A percentile compares a stretch with the other conserved stretches of the same genome.
Conservation (phyloP, 1,284 basidiomycete species). For the Trichosporon ovoides region DNA sequence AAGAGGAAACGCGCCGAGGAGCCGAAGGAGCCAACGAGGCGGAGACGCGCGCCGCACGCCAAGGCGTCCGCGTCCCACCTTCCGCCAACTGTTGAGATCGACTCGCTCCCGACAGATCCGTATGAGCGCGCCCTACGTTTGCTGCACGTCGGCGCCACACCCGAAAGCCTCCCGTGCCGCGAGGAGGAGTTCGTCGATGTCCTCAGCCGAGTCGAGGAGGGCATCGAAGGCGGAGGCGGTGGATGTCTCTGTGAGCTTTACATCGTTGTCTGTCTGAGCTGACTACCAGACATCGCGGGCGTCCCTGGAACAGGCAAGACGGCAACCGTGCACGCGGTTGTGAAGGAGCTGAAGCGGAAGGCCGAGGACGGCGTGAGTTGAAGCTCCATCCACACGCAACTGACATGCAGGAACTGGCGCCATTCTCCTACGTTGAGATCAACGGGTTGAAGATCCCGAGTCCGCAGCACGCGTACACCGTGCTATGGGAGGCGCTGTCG, state of each 20-base stretch:
- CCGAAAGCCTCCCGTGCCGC: conserved; percentile 82
- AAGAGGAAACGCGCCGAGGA: conserved; percentile 12
- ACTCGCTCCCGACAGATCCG: conserved; percentile 62
- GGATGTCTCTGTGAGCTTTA: conserved; percentile 81
- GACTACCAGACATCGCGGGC: conserved; percentile 76
- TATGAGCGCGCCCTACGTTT: conserved; percentile 80
- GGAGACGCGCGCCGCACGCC: conserved; percentile 30
- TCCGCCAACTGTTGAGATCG: conserved; percentile 28
- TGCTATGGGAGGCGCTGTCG: conserved; percentile 83
- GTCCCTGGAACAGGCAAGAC: conserved; percentile 99
- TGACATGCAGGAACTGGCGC: conserved; percentile 67
- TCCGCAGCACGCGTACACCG: conserved; percentile 75
- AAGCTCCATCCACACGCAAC: neutral
- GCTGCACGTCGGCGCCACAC: conserved; percentile 87
- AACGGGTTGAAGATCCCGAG: conserved; percentile 92
- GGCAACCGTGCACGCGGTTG: conserved; percentile 88
- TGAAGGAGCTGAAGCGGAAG: conserved; percentile 80
- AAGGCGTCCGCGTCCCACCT: conserved; percentile 33
- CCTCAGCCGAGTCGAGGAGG: conserved; percentile 70
- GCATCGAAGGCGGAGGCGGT: conserved; percentile 86
- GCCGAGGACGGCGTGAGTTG: conserved; percentile 65
- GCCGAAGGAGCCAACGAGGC: conserved; percentile 7
- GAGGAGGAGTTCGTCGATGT: conserved; percentile 81
- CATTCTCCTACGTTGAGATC: conserved; percentile 96
- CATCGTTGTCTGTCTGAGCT: conserved; percentile 6